Percentiles rank a stretch among this genome's conserved stretches.
These are phyloP conservation scores for Sungouiella blattae DNA, from an alignment of 805 yeast species.

Conservation along the genomic window DNA sequence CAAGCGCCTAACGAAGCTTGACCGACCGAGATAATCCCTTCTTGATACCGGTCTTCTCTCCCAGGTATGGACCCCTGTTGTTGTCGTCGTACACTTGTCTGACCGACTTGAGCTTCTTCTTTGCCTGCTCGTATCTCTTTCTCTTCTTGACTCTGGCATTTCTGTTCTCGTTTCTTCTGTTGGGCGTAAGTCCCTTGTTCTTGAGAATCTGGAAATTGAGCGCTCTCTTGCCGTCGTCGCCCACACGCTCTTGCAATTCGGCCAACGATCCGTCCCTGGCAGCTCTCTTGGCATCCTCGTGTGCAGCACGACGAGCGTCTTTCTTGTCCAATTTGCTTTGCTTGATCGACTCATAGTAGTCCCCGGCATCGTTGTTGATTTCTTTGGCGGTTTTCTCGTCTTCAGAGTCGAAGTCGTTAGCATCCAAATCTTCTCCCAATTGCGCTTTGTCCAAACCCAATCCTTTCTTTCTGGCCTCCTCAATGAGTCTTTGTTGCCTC, in stretches of 20 bases:
- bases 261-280: conserved; percentile 81
- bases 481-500: conserved; percentile 80
- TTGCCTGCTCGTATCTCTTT: conserved; percentile 90
- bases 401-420: conserved; percentile 44
- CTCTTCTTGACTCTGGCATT: conserved; percentile 98
- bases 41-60: conserved; percentile 97
- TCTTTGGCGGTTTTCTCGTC: conserved; percentile 43
- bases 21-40: conserved; percentile 88
- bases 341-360: conserved; percentile 57
- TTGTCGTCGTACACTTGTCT: conserved; percentile 83
- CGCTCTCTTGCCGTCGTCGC: conserved; percentile 88
- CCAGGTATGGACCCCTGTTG: conserved; percentile 71
- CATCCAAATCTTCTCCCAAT: conserved; percentile 57
- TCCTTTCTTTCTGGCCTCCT: conserved; percentile 88
- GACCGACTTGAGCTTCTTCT: conserved; percentile 87
- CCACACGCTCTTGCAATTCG: conserved; percentile 64
- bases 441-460: conserved; percentile 40
- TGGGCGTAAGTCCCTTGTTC: conserved; percentile 94
- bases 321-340: conserved; percentile 46
- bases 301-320: conserved; percentile 57
- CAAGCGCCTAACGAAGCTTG: too few relatives aligned
- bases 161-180: conserved; percentile 88
- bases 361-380: conserved; percentile 45
- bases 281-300: conserved; percentile 67
- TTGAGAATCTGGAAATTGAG: conserved; percentile 90